A percentile compares a stretch with the other conserved stretches of the same genome.
phyloP scores from a whole-genome alignment of 371 early-diverging fungal genomes.

The Capillidium rhysosporum region DNA sequence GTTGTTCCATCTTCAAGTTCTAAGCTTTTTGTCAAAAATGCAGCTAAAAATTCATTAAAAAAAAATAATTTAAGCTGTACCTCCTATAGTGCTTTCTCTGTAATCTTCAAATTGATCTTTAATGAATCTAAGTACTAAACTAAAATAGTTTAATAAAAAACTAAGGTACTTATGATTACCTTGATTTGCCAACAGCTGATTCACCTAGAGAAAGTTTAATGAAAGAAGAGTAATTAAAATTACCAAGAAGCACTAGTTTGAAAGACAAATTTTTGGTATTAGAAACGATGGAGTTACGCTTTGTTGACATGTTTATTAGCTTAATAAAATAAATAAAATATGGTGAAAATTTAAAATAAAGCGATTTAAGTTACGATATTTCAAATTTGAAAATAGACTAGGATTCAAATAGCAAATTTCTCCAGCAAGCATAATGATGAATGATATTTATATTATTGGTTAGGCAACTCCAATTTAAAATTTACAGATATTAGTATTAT shows the following conservation, averaged over 20 bases:
- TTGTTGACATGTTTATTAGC: background rate
- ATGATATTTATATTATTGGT: too few relatives aligned
- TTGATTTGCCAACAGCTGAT: constrained; percentile 77
- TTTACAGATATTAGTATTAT: too few relatives aligned
- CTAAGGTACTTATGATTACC: constrained; percentile 39
- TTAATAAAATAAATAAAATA: too few relatives aligned
- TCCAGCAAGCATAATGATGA: too few relatives aligned
- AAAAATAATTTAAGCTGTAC: constrained; percentile 16
- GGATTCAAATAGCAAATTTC: too few relatives aligned
- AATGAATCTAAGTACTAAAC: constrained; percentile 86
- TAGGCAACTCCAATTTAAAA: too few relatives aligned
- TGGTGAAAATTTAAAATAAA: too few relatives aligned
- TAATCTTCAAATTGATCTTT: constrained; percentile 95
- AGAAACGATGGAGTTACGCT: background rate
- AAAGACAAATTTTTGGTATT: constrained; percentile 43
- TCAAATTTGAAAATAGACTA: too few relatives aligned
- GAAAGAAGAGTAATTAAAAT: background rate
- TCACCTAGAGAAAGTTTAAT: constrained; percentile 30
- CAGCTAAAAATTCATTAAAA: constrained; percentile 26
- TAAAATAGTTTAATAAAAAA: constrained; percentile 19
- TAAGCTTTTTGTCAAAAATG: constrained; percentile 61
- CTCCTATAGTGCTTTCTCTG: constrained; percentile 95
- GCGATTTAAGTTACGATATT: too few relatives aligned
- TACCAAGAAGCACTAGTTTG: constrained; percentile 66
- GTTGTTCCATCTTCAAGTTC: constrained; percentile 43